These are phyloP conservation scores for Ophiosphaerella herpotricha DNA, from an alignment of 2,329 filamentous ascomycete genomes.

Conservation along the genomic window DNA sequence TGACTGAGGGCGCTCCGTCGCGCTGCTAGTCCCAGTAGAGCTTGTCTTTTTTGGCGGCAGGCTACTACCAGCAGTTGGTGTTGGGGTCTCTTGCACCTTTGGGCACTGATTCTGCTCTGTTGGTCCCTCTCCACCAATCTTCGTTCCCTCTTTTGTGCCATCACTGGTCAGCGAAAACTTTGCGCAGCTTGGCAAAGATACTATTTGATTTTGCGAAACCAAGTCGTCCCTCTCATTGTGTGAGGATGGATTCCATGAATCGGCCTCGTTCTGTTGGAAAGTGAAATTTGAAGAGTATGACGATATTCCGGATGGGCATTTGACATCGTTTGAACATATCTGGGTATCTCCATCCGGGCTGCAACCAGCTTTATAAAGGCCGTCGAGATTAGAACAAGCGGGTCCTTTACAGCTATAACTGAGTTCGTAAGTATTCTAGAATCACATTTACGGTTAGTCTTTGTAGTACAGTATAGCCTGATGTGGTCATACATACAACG, in stretches of 20 bases:
- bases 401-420: constrained; percentile 24
- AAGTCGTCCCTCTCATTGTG: constrained; percentile 17
- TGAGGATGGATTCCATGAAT: constrained; percentile 18
- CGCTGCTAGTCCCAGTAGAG: constrained; percentile 1
- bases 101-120: constrained; percentile 6
- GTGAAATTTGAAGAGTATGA: constrained; percentile 30
- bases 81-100: constrained; percentile 13
- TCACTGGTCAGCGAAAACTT: constrained; percentile 25
- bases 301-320: constrained; percentile 19
- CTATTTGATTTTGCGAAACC: constrained; percentile 22
- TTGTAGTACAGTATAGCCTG: too few species aligned
- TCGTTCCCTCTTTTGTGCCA: constrained; percentile 26
- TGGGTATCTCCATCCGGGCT: constrained; percentile 18
- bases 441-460: neutral
- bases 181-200: constrained; percentile 18
- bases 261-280: constrained; percentile 26
- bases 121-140: constrained; percentile 8
- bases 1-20: neutral
- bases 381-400: constrained; percentile 21
- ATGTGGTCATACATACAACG: constrained; percentile 4
- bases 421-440: constrained; percentile 19
- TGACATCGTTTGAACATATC: constrained; percentile 23
- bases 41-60: constrained; percentile 2
- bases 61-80: constrained; percentile 4
- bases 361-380: constrained; percentile 24